Percentiles rank a stretch among this genome's conserved stretches.
These are phyloP conservation scores for Pythium dissimile DNA, from an alignment of 352 stramenopile species.

Conservation along the genomic window DNA sequence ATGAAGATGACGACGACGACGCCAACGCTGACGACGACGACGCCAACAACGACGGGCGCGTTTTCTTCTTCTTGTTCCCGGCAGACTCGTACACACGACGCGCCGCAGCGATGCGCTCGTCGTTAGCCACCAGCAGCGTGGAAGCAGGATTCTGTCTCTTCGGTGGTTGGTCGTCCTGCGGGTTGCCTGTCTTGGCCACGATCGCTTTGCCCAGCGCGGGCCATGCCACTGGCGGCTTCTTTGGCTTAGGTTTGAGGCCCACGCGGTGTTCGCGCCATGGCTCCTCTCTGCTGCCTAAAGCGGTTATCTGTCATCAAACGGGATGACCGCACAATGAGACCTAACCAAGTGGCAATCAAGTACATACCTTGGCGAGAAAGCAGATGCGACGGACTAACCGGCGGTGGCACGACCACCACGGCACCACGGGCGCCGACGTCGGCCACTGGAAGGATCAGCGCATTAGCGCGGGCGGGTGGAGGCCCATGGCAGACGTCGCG, in stretches of 20 bases:
- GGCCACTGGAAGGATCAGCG: constrained; percentile 10
- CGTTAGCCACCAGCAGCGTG: neutral
- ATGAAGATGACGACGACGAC: too few species aligned
- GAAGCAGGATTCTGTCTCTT: neutral
- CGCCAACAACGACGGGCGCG: neutral
- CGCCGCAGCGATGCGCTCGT: neutral
- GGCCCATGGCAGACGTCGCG: neutral
- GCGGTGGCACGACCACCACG: constrained; percentile 7
- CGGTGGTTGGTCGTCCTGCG: neutral
- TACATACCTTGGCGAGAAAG: neutral
- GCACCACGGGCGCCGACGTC: neutral
- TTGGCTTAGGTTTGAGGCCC: too few species aligned
- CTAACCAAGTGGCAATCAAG: neutral
- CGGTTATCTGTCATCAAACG: neutral
- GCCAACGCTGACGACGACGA: neutral
- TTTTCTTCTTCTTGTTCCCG: neutral
- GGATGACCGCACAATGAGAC: neutral
- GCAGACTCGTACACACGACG: constrained; percentile 10
- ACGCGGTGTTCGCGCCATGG: neutral
- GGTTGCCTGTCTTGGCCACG: neutral
- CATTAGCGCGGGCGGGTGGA: neutral
- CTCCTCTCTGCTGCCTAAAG: constrained; percentile 7
- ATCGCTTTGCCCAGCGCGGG: neutral
- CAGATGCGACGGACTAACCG: neutral
- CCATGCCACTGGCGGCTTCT: too few species aligned